Evolutionary conservation across 2,329 filamentous ascomycete species (phyloP).

Genomic region (Dactylellina leptospora): DNA sequence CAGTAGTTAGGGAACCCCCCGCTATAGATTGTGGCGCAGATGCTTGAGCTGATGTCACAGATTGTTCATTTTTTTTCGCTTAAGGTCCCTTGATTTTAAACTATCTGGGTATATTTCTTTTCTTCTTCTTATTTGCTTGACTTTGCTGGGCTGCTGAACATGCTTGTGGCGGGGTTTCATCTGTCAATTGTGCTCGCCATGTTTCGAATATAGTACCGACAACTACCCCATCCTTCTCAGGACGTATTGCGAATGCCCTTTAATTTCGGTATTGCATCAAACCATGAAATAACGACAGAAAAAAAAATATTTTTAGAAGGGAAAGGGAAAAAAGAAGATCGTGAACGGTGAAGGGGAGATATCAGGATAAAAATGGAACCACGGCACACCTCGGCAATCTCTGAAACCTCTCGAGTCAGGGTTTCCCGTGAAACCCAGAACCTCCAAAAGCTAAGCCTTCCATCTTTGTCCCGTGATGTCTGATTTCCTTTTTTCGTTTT

Average conservation of each 20-base stretch:
- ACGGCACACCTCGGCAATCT: conserved; percentile 1
- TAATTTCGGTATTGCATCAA: conserved; percentile 50
- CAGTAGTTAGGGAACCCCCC: conserved; percentile 1
- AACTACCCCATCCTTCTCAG: too few relatives aligned
- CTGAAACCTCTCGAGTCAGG: background rate
- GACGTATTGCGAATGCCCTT: conserved; percentile 15
- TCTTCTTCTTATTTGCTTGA: background rate
- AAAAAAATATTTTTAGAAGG: conserved; percentile 26
- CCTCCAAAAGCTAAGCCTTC: background rate
- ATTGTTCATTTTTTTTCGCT: conserved; percentile 24
- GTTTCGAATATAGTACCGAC: conserved; percentile 39
- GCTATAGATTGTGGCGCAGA: conserved; percentile 49
- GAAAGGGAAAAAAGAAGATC: background rate
- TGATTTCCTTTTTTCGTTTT: background rate
- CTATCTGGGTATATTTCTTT: background rate
- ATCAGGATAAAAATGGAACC: conserved; percentile 7
- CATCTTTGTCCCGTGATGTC: conserved; percentile 14
- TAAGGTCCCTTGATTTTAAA: conserved; percentile 19
- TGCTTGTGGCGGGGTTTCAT: conserved; percentile 18
- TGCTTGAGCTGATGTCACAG: conserved; percentile 51
- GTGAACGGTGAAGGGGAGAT: background rate
- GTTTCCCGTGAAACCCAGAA: background rate
- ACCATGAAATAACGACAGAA: too few relatives aligned
- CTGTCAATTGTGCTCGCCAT: conserved; percentile 12
- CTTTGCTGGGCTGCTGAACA: background rate